These are phyloP conservation scores for Saururus chinensis DNA, from an alignment of 164 flowering plant species.

Conservation along the genomic window DNA sequence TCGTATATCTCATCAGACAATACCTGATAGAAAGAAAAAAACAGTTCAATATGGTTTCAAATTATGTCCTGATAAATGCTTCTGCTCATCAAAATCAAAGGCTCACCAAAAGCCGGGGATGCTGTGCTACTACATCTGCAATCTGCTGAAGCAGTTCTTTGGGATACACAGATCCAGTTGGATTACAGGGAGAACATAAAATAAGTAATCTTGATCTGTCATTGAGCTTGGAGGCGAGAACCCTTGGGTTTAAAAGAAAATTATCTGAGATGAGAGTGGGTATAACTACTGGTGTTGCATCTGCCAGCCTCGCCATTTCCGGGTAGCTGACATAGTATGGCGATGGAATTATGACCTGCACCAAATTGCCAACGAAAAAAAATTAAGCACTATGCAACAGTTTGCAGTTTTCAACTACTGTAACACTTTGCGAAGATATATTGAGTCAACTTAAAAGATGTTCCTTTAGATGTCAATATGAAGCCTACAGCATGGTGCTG, in stretches of 20 bases:
- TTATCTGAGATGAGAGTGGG: conserved; percentile 64
- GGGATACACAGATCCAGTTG: conserved; percentile 94
- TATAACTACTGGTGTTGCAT: conserved; percentile 82
- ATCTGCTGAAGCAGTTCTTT: conserved; percentile 71
- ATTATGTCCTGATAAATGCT: not conserved
- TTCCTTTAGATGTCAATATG: too few relatives aligned
- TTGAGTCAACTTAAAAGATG: not conserved
- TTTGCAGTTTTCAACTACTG: not conserved
- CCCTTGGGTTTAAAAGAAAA: conserved; percentile 73
- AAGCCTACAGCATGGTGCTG: too few relatives aligned
- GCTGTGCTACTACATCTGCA: conserved; percentile 69
- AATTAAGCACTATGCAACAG: not conserved
- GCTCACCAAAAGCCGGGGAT: conserved; percentile 85
- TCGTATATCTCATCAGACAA: conserved; percentile 94
- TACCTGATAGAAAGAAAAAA: conserved; percentile 40
- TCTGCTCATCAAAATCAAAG: not conserved
- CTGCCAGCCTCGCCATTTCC: conserved; percentile 90
- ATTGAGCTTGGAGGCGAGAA: conserved; percentile 59
- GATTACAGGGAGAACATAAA: conserved; percentile 93
- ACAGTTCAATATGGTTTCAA: not conserved
- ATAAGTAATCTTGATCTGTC: conserved; percentile 87
- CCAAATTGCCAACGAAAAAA: not conserved
- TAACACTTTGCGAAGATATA: not conserved
- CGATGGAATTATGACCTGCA: conserved; percentile 88
- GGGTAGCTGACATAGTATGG: conserved; percentile 98